Conservation (phyloP, 1,284 basidiomycete genomes). For the Ustilago trichophora region DNA sequence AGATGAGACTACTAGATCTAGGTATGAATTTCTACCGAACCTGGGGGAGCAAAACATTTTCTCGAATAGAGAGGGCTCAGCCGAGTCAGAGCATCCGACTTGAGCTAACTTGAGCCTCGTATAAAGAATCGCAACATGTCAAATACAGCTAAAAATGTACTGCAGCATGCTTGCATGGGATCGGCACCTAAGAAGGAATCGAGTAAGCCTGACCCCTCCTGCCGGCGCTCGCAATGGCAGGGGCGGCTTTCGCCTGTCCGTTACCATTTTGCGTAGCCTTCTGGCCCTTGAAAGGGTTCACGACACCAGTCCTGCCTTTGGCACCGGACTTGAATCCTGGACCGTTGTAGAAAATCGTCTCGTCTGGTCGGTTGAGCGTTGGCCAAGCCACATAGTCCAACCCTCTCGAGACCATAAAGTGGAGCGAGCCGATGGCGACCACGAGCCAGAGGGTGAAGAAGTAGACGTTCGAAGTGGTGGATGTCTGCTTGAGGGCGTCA, state of each 20-base stretch:
- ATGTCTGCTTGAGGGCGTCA: constrained; percentile 7
- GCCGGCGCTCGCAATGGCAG: constrained; percentile 7
- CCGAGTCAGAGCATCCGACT: no score
- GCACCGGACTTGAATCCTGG: constrained; percentile 60
- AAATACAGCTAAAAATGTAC: no score
- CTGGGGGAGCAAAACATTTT: no score
- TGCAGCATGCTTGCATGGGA: no score
- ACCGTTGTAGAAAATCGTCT: constrained; percentile 61
- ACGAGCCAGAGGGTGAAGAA: constrained; percentile 51
- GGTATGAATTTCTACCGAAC: no score
- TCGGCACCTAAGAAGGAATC: constrained; percentile 2
- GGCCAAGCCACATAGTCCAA: constrained; percentile 65
- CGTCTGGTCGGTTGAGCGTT: constrained; percentile 58
- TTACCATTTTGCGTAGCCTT: not conserved
- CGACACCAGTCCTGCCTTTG: constrained; percentile 45
- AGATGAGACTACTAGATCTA: no score
- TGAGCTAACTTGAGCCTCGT: no score
- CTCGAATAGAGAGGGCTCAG: no score
- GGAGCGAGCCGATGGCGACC: constrained; percentile 33
- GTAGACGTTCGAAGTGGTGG: constrained; percentile 11
- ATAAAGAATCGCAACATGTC: no score
- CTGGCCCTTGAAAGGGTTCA: constrained; percentile 34
- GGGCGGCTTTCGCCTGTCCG: constrained; percentile 1
- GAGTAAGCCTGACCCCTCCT: constrained; percentile 40
- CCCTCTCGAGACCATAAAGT: constrained; percentile 60